phyloP scores from a whole-genome alignment of 371 early-diverging fungal genomes.

The Homolaphlyctis polyrhiza region DNA sequence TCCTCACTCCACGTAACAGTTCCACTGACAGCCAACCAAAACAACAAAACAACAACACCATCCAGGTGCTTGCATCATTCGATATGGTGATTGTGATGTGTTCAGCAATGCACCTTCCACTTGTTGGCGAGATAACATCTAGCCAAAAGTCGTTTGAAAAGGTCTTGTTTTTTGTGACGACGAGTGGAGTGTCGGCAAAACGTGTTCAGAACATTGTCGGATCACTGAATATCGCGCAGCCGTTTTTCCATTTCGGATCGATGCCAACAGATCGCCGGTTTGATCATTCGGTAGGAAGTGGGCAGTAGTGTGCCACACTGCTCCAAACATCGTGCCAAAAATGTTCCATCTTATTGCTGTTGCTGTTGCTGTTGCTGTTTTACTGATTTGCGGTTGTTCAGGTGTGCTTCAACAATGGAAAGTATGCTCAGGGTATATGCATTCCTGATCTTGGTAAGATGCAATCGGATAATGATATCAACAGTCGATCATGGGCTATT shows the following conservation, averaged over 20 bases:
- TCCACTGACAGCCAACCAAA: too few species aligned
- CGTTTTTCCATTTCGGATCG: not conserved
- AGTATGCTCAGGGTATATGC: not conserved
- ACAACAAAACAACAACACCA: too few species aligned
- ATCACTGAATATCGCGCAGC: not conserved
- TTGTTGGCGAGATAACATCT: not conserved
- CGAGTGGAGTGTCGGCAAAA: not conserved
- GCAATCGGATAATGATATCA: too few species aligned
- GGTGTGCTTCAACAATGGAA: not conserved
- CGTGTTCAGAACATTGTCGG: not conserved
- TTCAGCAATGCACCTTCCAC: conserved; percentile 1
- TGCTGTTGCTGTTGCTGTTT: too few species aligned
- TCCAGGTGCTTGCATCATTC: not conserved
- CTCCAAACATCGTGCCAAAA: too few species aligned
- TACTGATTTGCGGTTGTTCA: too few species aligned
- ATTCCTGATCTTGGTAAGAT: not conserved
- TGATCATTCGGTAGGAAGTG: conserved; percentile 1
- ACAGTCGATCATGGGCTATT: too few species aligned
- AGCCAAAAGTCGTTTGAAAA: not conserved
- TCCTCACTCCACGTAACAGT: too few species aligned
- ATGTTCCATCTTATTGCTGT: not conserved
- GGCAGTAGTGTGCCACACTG: too few species aligned
- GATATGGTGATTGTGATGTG: conserved; percentile 2
- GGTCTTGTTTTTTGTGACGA: not conserved
- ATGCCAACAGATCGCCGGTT: not conserved